Evolutionary conservation across 805 yeast genomes (phyloP).

Genomic region (Phaffomyces antillensis): DNA sequence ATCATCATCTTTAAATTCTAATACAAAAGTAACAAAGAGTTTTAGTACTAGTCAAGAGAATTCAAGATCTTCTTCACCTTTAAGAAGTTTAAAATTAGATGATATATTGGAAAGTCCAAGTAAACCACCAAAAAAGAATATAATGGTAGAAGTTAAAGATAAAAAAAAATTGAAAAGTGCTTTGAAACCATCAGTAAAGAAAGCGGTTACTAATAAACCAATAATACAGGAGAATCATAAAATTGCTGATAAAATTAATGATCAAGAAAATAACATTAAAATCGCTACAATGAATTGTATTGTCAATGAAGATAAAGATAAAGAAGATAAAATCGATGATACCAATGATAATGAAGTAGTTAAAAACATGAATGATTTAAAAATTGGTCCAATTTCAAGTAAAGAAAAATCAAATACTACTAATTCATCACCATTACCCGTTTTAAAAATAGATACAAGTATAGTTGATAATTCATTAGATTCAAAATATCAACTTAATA

Average conservation of each 20-base stretch:
- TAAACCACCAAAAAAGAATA: background rate
- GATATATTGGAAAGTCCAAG: slow-evolving; percentile 1
- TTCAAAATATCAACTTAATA: background rate
- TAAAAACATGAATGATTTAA: background rate
- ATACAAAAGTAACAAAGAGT: slow-evolving; percentile 4
- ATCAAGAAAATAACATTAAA: background rate
- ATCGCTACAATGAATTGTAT: background rate
- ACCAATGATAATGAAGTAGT: background rate
- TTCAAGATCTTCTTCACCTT: slow-evolving; percentile 16
- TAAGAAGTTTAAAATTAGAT: slow-evolving; percentile 1
- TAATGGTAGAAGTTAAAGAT: background rate
- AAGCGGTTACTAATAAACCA: background rate
- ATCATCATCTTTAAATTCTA: slow-evolving; percentile 15
- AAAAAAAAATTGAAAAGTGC: slow-evolving; percentile 1
- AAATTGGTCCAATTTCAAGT: too few species aligned
- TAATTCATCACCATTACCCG: background rate
- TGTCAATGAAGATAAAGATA: background rate
- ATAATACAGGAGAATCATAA: background rate
- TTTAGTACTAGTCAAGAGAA: background rate
- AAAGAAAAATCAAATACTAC: too few species aligned
- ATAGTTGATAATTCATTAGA: background rate
- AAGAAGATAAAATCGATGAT: background rate
- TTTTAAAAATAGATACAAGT: background rate
- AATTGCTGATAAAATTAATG: background rate
- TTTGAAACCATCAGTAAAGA: slow-evolving; percentile 3